Percentiles rank a stretch among this genome's conserved stretches.
Conservation (phyloP, 352 stramenopile genomes). For the Phytopythium sindhum region DNA sequence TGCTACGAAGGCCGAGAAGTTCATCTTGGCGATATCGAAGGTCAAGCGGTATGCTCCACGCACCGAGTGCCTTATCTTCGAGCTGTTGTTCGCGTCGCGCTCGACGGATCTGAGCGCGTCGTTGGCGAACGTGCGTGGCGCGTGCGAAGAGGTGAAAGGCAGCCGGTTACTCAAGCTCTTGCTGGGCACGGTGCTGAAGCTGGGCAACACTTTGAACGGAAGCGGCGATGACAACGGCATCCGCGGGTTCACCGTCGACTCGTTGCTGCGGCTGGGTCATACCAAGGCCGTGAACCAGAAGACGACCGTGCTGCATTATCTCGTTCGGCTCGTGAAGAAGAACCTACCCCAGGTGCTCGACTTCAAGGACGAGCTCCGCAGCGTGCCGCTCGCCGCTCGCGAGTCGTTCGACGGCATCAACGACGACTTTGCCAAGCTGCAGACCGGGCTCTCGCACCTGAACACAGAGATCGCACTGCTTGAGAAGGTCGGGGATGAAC, state of each 20-base stretch:
- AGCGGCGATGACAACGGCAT: conserved; percentile 84
- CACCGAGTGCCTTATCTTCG: conserved; percentile 82
- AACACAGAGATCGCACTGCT: conserved; percentile 41
- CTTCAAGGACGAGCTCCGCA: conserved; percentile 90
- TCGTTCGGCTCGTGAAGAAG: conserved; percentile 94
- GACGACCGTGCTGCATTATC: conserved; percentile 97
- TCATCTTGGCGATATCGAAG: conserved; percentile 84
- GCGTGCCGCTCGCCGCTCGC: conserved; percentile 80
- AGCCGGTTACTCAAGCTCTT: conserved; percentile 92
- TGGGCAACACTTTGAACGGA: conserved; percentile 97
- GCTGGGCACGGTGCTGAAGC: conserved; percentile 95
- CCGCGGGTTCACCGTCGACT: conserved; percentile 95
- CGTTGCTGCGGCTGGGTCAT: conserved; percentile 89
- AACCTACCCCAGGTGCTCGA: conserved; percentile 92
- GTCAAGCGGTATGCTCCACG: conserved; percentile 62
- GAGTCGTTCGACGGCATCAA: conserved; percentile 70
- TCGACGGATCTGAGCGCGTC: conserved; percentile 80
- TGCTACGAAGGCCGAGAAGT: conserved; percentile 67
- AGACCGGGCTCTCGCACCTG: conserved; percentile 44
- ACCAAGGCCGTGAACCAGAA: conserved; percentile 97
- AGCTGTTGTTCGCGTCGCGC: conserved; percentile 66
- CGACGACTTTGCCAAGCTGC: conserved; percentile 60
- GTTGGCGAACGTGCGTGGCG: conserved; percentile 81
- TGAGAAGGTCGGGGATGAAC: conserved; percentile 27
- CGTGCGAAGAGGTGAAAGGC: conserved; percentile 93